Conservation (phyloP, 164 flowering plant species). For the Echeveria elegans region DNA sequence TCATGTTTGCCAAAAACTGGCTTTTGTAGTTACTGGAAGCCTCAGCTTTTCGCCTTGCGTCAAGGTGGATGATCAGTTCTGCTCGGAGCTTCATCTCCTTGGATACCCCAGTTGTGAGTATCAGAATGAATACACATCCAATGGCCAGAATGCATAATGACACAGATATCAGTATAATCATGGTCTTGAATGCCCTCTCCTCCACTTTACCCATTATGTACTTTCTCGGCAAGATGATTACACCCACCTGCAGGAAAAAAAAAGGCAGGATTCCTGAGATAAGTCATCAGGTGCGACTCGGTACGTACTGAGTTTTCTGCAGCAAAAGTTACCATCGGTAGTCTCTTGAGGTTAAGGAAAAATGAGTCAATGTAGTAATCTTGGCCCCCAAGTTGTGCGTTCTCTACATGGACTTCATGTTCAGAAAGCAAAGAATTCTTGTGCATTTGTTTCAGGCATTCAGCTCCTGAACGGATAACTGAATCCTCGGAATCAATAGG, state of each 20-base stretch:
- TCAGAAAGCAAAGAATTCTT: conserved; percentile 38
- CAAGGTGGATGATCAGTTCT: conserved; percentile 84
- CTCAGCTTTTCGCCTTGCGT: conserved; percentile 94
- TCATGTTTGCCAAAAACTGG: conserved; percentile 97
- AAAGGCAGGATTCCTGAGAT: background rate
- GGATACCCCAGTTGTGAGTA: conserved; percentile 90
- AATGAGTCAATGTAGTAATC: conserved; percentile 84
- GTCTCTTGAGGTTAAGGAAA: conserved; percentile 71
- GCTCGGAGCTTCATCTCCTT: conserved; percentile 98
- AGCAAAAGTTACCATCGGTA: conserved; percentile 64
- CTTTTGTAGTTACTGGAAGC: conserved; percentile 97
- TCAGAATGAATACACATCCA: conserved; percentile 84
- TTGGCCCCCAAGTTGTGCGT: conserved; percentile 56
- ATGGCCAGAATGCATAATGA: conserved; percentile 70
- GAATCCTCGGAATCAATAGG: conserved; percentile 63
- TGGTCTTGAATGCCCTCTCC: conserved; percentile 67
- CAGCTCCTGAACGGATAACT: conserved; percentile 63
- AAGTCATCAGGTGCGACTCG: background rate
- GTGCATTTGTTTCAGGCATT: conserved; percentile 52
- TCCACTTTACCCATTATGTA: conserved; percentile 93
- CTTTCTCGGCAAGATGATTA: conserved; percentile 77
- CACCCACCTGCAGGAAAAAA: conserved; percentile 67
- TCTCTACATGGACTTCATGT: conserved; percentile 75
- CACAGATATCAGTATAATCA: conserved; percentile 82
- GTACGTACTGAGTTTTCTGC: background rate